Conservation (phyloP, 371 early-diverging fungal species). For the Haplosporangium sp. region DNA sequence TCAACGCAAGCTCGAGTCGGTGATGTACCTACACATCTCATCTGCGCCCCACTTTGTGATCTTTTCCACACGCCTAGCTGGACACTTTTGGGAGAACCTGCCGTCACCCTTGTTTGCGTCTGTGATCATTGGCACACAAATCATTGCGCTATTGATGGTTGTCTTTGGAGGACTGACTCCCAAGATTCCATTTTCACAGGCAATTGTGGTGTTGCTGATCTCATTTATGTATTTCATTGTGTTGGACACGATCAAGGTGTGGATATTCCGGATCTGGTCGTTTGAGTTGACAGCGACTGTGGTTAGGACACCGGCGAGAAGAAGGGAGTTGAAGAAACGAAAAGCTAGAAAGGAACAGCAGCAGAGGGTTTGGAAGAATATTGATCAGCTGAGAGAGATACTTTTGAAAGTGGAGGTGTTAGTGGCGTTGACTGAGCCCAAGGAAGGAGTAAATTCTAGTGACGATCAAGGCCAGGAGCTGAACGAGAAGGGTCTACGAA, state of each 20-base stretch:
- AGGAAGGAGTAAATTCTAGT: slow-evolving; percentile 8
- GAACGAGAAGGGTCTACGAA: background rate
- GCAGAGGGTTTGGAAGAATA: slow-evolving; percentile 26
- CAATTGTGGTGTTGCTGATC: slow-evolving; percentile 61
- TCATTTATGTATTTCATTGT: slow-evolving; percentile 73
- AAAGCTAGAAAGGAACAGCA: slow-evolving; percentile 54
- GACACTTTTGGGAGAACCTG: slow-evolving; percentile 85
- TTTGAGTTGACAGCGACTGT: slow-evolving; percentile 77
- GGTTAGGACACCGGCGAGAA: slow-evolving; percentile 72
- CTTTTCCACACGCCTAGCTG: slow-evolving; percentile 89
- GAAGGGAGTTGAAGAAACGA: slow-evolving; percentile 63
- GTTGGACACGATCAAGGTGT: slow-evolving; percentile 83
- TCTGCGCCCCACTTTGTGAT: slow-evolving; percentile 95
- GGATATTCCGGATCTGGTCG: slow-evolving; percentile 74
- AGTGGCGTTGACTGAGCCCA: slow-evolving; percentile 31
- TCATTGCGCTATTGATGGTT: slow-evolving; percentile 89
- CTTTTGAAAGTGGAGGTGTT: slow-evolving; percentile 37
- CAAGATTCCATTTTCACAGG: slow-evolving; percentile 62
- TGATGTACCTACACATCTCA: slow-evolving; percentile 91
- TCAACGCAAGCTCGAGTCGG: slow-evolving; percentile 63
- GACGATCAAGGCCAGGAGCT: slow-evolving; percentile 8
- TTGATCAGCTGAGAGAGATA: slow-evolving; percentile 41
- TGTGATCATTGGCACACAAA: slow-evolving; percentile 91
- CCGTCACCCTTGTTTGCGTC: slow-evolving; percentile 82
- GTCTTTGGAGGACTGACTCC: slow-evolving; percentile 75